These are phyloP conservation scores for Epichloe sylvatica DNA, from an alignment of 2,329 filamentous ascomycete species.

Conservation along the genomic window DNA sequence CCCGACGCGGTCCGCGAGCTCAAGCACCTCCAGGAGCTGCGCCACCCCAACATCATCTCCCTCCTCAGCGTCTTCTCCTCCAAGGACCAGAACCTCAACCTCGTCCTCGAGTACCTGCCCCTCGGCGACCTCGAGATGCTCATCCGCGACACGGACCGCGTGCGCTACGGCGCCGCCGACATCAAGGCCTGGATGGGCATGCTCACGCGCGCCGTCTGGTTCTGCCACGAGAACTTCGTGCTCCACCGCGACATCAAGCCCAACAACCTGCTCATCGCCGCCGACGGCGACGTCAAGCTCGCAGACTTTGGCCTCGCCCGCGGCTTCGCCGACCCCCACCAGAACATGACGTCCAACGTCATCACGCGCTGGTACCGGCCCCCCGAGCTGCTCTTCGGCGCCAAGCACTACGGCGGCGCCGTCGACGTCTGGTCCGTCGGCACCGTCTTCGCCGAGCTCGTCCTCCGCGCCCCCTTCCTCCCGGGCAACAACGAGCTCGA, in stretches of 20 bases:
- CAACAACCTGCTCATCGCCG: slow-evolving; percentile 90
- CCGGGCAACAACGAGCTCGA: slow-evolving; percentile 74
- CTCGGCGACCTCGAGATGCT: slow-evolving; percentile 92
- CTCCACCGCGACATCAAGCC: slow-evolving; percentile 98
- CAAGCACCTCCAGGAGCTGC: slow-evolving; percentile 86
- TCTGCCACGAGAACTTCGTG: slow-evolving; percentile 89
- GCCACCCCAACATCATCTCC: slow-evolving; percentile 89
- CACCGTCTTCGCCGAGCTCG: slow-evolving; percentile 81
- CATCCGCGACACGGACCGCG: slow-evolving; percentile 65
- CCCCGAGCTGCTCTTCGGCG: slow-evolving; percentile 89
- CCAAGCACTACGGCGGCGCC: slow-evolving; percentile 73
- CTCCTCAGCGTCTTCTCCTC: slow-evolving; percentile 87
- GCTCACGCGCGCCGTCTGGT: slow-evolving; percentile 86
- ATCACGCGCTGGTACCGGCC: slow-evolving; percentile 89
- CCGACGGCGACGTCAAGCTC: slow-evolving; percentile 85
- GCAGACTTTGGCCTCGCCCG: slow-evolving; percentile 95
- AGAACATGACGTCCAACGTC: slow-evolving; percentile 82
- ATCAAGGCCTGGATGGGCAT: slow-evolving; percentile 99
- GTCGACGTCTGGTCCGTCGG: slow-evolving; percentile 94
- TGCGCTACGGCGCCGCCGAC: slow-evolving; percentile 75
- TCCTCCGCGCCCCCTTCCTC: slow-evolving; percentile 70
- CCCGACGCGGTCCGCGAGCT: slow-evolving; percentile 94
- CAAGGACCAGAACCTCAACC: slow-evolving; percentile 90
- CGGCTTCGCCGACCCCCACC: slow-evolving; percentile 75
- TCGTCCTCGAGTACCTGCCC: slow-evolving; percentile 87